Evolutionary conservation across 495 filamentous ascomycete species (phyloP), one percentile per base, ranked within the genome.

Genomic region (Entonaema liquescens): DNA sequence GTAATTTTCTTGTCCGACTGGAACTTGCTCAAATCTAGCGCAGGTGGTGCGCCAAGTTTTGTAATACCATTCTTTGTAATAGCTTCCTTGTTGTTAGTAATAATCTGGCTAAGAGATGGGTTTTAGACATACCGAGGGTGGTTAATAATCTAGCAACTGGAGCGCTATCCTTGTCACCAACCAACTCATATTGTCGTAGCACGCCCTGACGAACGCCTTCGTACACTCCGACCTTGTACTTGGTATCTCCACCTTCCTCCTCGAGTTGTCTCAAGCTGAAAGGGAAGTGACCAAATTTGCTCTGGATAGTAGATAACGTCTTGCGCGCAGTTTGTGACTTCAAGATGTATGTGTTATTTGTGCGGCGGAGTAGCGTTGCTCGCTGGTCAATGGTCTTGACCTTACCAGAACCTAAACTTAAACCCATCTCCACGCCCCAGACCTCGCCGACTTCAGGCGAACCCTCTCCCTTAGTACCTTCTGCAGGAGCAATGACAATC

Each of bases 1-100:
- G 90, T 91, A 77, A 99, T 95, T 88, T 97, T 97, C 88, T 99
- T 98, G 79, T 98, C 93, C 2, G 91, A 89, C 86, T 95, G 93
- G 86, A 89, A 86, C 81, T 93, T 92, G 74, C 84, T 84, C 50
- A 95, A 76, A 73, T 98, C 92, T 19, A 87, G 82, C 8, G 88
- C 79, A 62, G 91, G 88, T 23, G 95, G 91, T 6, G 87, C 89
- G 42, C 92, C 89, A 26, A 99, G 82, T 79, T 92, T 92, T 74
- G 90, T 91, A 78, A 99, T 81, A 73, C 95, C 95, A 79, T 97
- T 96, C 89, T 98, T 99, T 65, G 95, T 98, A 82, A 98, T 95
- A 61, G 93, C 96, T 98, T 64, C 74, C 69, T 70, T 66, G 29
- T 25, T 8, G 35, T 79, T 67, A 60, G 62, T 55, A 49, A 54